Evolutionary conservation across 2,329 filamentous ascomycete genomes (phyloP), one percentile per base, ranked within the genome.

Genomic region (Aspergillus floridensis): DNA sequence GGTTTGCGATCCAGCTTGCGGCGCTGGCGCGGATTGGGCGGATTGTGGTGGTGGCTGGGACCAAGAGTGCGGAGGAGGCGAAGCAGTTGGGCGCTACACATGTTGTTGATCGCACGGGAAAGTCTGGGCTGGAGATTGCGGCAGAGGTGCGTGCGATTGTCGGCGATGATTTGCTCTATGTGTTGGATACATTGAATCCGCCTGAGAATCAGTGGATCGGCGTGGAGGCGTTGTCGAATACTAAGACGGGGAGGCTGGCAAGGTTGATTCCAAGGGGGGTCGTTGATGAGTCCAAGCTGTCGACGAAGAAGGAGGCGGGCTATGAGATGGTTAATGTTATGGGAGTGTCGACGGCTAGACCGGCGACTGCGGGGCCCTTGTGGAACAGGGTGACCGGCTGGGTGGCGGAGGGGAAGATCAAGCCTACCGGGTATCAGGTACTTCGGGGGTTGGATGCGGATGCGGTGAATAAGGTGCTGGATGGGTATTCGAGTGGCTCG

Each of bases 81-180:
- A 72, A 67, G 47, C 56, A 35, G 7, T 70, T 66, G 19, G 78
- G 78, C 1, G 79, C 79, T 1, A 79, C 77, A 1, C 71, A 79
- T 62, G 66, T 80, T 3, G 61, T 81, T n/a, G 74, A 77, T 55
- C 76, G 78, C 4, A 71, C 78, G 54, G 38, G 38, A 5, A 44
- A 44, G 16, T 71, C 60, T 11, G 47, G 54, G 11, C 19, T 7
- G 21, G 68, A 70, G 3, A 65, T 78, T 2, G 61, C 68, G 0
- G 59, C 57, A 0, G 66, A 71, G n/a, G 72, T 79, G 56, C 69
- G 71, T 1, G 67, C 61, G 2, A 63, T 78, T 6, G 75, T 76
- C 1, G 74, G 74, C 3, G 77, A 79, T 59, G 75, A 77, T 5
- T 63, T 79, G 4, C 12, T 76, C 5, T 77, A 79, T 58, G 73